Percentiles rank a stretch among this genome's conserved stretches.
These are phyloP conservation scores for Leishmania mexicana DNA, from an alignment of 208 protist genomes.

Conservation along the genomic window DNA sequence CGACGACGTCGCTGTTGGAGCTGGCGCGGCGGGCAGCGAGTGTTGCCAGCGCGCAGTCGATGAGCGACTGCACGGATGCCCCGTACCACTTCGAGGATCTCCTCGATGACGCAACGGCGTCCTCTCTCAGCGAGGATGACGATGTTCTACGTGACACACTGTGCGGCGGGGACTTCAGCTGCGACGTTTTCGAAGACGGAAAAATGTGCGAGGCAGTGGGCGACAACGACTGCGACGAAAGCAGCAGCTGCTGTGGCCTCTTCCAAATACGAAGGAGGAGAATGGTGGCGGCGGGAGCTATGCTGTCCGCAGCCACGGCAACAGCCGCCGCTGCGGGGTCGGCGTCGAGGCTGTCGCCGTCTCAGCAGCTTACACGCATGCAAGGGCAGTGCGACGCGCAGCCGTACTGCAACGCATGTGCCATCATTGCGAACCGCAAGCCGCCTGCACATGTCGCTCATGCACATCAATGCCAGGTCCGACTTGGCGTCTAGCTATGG, in stretches of 20 bases:
- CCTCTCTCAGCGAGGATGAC: conserved; percentile 14
- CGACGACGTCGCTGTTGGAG: neutral
- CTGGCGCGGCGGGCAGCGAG: conserved; percentile 4
- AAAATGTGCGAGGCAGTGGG: neutral
- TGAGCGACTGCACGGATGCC: conserved; percentile 22
- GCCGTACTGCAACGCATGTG: neutral
- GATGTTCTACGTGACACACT: neutral
- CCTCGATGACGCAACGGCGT: conserved; percentile 14
- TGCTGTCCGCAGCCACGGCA: neutral
- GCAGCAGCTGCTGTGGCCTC: neutral
- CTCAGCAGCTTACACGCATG: neutral
- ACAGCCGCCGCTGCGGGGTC: neutral
- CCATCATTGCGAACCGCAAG: neutral
- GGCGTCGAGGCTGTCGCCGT: neutral
- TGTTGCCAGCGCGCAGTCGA: conserved; percentile 18
- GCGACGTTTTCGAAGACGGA: neutral
- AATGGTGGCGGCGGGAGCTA: neutral
- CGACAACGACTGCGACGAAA: neutral
- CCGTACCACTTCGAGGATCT: conserved; percentile 26
- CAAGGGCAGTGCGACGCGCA: neutral
- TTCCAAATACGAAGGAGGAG: neutral
- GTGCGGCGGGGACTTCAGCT: neutral
- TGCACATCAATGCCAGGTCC: neutral
- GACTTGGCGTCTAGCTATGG: neutral
- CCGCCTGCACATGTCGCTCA: neutral